phyloP scores from a whole-genome alignment of 495 filamentous ascomycete species.

The Penicillium nucicola region DNA sequence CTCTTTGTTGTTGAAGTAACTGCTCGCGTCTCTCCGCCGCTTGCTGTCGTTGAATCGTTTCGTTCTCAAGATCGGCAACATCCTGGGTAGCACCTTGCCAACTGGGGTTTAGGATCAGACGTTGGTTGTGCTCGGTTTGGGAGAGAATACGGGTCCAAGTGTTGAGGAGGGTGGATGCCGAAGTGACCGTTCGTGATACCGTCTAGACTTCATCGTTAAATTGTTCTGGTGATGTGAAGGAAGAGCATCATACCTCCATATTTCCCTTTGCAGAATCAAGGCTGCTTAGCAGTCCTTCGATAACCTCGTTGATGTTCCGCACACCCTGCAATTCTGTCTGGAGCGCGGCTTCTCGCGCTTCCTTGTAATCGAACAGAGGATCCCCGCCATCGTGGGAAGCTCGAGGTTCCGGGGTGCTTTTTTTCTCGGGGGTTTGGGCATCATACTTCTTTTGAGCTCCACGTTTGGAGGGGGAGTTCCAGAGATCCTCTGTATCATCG shows the following conservation, averaged over 20 bases:
- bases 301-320: constrained; percentile 77
- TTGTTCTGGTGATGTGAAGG: background rate
- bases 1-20: constrained; percentile 71
- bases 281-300: constrained; percentile 78
- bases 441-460: constrained; percentile 21
- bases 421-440: constrained; percentile 25
- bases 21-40: constrained; percentile 70
- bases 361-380: constrained; percentile 61
- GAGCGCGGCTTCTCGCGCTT: constrained; percentile 69
- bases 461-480: constrained; percentile 64
- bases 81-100: constrained; percentile 91
- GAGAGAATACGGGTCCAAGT: constrained; percentile 95
- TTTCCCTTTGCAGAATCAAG: constrained; percentile 80
- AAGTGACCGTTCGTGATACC: constrained; percentile 78
- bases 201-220: constrained; percentile 49
- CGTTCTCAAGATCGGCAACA: constrained; percentile 75
- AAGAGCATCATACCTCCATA: constrained; percentile 67
- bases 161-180: constrained; percentile 89
- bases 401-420: constrained; percentile 34
- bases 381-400: constrained; percentile 42
- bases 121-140: constrained; percentile 95
- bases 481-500: constrained; percentile 65
- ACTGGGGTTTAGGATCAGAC: constrained; percentile 78
- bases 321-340: constrained; percentile 78
- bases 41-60: constrained; percentile 64